Evolutionary conservation across 306 rosid species (phyloP).

Genomic region (Mimosa pudica): DNA sequence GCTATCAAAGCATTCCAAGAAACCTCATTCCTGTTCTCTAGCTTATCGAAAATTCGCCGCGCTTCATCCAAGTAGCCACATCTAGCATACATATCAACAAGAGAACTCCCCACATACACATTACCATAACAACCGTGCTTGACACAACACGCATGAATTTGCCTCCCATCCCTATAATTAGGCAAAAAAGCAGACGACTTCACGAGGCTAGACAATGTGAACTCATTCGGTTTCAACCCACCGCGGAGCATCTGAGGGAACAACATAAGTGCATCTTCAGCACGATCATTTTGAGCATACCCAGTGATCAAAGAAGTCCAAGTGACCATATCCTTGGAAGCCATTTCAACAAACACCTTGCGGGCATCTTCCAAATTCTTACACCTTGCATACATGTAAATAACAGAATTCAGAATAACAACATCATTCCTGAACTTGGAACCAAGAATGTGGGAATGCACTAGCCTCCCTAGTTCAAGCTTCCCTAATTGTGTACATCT

Average conservation of each 20-base stretch:
- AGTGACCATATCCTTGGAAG: conserved; percentile 39
- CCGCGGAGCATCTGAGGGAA: conserved; percentile 38
- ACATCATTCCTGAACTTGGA: conserved; percentile 36
- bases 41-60: conserved; percentile 37
- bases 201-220: conserved; percentile 45
- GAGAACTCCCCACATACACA: conserved; percentile 57
- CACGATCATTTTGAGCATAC: conserved; percentile 47
- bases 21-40: conserved; percentile 48
- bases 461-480: conserved; percentile 44
- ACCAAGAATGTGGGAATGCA: conserved; percentile 43
- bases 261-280: conserved; percentile 38
- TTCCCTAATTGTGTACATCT: conserved; percentile 48
- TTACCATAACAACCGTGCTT: conserved; percentile 42
- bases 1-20: conserved; percentile 57
- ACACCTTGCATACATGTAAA: conserved; percentile 48
- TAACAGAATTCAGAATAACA: conserved; percentile 39
- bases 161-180: conserved; percentile 44
- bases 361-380: conserved; percentile 35
- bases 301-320: conserved; percentile 62
- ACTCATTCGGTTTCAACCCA: conserved; percentile 46
- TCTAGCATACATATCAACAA: conserved; percentile 59
- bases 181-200: conserved; percentile 40
- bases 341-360: conserved; percentile 41
- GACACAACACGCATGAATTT: conserved; percentile 46
- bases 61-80: conserved; percentile 51